A percentile compares a stretch with the other conserved stretches of the same genome.
Evolutionary conservation across 2,329 filamentous ascomycete genomes (phyloP).

Genomic region (Botrytis squamosa): DNA sequence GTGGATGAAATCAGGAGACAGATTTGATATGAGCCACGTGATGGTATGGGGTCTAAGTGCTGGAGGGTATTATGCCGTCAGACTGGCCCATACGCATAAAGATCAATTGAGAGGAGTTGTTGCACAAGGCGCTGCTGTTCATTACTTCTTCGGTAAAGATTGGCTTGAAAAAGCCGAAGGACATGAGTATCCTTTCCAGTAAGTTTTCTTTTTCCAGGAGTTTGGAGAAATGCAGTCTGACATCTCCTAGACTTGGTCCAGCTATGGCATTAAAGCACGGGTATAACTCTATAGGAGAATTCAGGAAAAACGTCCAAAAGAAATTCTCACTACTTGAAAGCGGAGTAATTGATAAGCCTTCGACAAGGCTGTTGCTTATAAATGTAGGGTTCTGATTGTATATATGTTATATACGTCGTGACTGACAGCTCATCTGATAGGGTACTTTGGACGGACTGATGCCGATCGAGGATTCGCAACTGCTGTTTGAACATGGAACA

Average conservation of each 20-base stretch:
- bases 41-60: constrained; percentile 64
- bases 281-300: constrained; percentile 55
- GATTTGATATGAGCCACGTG: constrained; percentile 57
- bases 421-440: constrained; percentile 37
- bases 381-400: constrained; percentile 47
- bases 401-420: not conserved
- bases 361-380: constrained; percentile 57
- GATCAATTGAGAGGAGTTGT: constrained; percentile 53
- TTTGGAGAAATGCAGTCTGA: constrained; percentile 7
- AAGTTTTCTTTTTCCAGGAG: constrained; percentile 34
- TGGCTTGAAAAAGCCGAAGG: constrained; percentile 63
- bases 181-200: constrained; percentile 65
- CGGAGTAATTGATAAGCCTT: constrained; percentile 55
- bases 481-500: constrained; percentile 62
- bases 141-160: constrained; percentile 58
- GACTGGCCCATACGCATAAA: constrained; percentile 66
- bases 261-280: constrained; percentile 63
- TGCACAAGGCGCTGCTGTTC: constrained; percentile 62
- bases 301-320: constrained; percentile 53
- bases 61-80: constrained; percentile 67
- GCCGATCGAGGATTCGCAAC: constrained; percentile 65
- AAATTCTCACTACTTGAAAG: constrained; percentile 62
- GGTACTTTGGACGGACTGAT: constrained; percentile 63
- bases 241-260: constrained; percentile 46
- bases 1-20: constrained; percentile 53